Conservation (phyloP, 805 yeast genomes). For the Schwanniomyces vanrijiae region DNA sequence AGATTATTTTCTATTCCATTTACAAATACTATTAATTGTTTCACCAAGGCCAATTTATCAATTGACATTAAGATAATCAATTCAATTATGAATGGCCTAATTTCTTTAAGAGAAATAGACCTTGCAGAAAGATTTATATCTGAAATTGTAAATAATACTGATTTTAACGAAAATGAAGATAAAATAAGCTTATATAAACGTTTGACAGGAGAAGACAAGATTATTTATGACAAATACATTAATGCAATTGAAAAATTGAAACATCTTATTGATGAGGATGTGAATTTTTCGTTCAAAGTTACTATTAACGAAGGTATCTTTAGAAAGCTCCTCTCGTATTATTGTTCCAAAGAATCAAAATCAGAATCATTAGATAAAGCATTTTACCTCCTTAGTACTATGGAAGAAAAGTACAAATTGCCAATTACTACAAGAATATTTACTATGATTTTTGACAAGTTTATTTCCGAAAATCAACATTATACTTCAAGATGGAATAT, state of each 20-base stretch:
- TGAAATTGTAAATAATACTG: constrained; percentile 1
- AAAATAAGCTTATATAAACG: constrained; percentile 18
- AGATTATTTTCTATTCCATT: constrained; percentile 2
- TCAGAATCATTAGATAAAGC: constrained; percentile 11
- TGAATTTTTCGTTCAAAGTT: constrained; percentile 7
- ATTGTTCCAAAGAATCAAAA: constrained; percentile 9
- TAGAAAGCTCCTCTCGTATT: constrained; percentile 16
- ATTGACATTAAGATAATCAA: constrained; percentile 20
- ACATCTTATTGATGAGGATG: constrained; percentile 11
- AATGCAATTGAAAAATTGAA: constrained; percentile 14
- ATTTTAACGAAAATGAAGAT: neutral
- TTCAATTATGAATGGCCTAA: constrained; percentile 15
- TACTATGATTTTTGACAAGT: constrained; percentile 16
- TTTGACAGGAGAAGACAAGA: constrained; percentile 20
- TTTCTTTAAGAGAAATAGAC: constrained; percentile 6
- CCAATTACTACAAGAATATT: constrained; percentile 35
- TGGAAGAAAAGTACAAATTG: constrained; percentile 20
- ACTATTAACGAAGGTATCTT: constrained; percentile 28
- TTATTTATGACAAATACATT: constrained; percentile 13
- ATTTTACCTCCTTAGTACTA: constrained; percentile 12
- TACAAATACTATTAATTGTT: constrained; percentile 1
- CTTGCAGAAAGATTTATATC: constrained; percentile 12
- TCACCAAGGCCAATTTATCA: constrained; percentile 3
- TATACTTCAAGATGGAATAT: constrained; percentile 3
- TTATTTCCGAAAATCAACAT: constrained; percentile 5